Evolutionary conservation across 139 green algal species (phyloP), one percentile per base, ranked within the genome.

Genomic region (Picochlorum sp.): DNA sequence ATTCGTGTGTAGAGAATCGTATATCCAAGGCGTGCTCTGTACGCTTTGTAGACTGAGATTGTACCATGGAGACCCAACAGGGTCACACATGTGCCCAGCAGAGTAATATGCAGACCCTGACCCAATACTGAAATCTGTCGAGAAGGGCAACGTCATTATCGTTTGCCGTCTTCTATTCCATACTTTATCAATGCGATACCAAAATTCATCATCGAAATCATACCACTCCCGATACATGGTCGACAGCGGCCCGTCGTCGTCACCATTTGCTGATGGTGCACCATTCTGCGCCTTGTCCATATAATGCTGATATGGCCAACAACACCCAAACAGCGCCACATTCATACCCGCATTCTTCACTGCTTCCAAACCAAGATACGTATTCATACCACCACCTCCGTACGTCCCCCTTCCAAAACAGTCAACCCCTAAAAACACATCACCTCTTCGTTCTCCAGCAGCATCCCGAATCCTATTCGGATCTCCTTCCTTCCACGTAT

Each of bases 391-490:
- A 4, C 84, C 85, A 18, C 82, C 88, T 0, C 77, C 83, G 69
- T 69, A 89, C 1, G 79, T 84, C n/a, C 76, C 75, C 10, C 84
- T 64, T 9, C 83, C 85, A 59, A 84, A 89, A 11, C 88, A 85
- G 65, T 95, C 88, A 2, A 93, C 67, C 6, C 88, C 88, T 73
- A 93, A 81, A 74, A 71, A 93, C 11, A 95, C 85, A 13, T 93
- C 85, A 3, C 37, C 4, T 2, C 44, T 44, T 1, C 84, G 65
- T 9, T 34, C 56, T 4, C 69, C 78, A 32, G 77, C 80, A 44
- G 49, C 44, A 10, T 30, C 16, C 11, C 30, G 4, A n/a, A 71
- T 56, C 21, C 8, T 41, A 1, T 44, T 56, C 1, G 70, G 70
- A 16, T 64, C 63, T 21, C 45, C 16, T 37, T 74, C 66, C 52